Conservation (phyloP, 2,329 filamentous ascomycete species). For the Penicillium sp. region DNA sequence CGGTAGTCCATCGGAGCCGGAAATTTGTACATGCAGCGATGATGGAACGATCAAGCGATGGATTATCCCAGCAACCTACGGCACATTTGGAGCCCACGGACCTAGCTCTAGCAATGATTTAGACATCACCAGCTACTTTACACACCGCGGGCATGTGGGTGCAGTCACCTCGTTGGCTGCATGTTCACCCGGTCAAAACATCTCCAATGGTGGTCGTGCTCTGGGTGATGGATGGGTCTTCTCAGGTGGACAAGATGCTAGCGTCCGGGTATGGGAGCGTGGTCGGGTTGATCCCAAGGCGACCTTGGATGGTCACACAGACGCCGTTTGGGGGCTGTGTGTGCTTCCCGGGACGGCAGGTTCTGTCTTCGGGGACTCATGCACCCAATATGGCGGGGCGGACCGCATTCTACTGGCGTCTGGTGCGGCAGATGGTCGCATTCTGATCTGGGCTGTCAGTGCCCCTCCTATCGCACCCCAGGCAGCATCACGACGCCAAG, state of each 20-base stretch:
- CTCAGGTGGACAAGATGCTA: conserved; percentile 91
- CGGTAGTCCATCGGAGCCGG: conserved; percentile 90
- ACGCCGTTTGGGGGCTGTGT: conserved; percentile 94
- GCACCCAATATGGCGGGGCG: conserved; percentile 71
- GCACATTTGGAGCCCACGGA: conserved; percentile 56
- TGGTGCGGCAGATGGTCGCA: conserved; percentile 84
- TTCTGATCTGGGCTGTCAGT: conserved; percentile 93
- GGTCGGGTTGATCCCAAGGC: conserved; percentile 93
- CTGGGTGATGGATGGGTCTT: conserved; percentile 98
- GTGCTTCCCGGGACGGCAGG: conserved; percentile 83
- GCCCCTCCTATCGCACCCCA: conserved; percentile 84
- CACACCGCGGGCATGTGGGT: conserved; percentile 90
- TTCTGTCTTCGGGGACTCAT: conserved; percentile 72
- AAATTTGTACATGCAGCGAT: conserved; percentile 94
- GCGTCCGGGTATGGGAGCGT: conserved; percentile 91
- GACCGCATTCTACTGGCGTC: conserved; percentile 90
- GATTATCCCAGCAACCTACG: conserved; percentile 84
- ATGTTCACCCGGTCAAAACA: conserved; percentile 83
- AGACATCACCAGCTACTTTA: conserved; percentile 91
- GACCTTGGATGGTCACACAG: conserved; percentile 88
- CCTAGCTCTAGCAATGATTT: conserved; percentile 70
- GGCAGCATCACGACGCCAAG: conserved; percentile 67
- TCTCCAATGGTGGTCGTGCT: conserved; percentile 83
- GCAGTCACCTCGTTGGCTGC: conserved; percentile 84
- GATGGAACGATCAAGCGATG: conserved; percentile 96